These are phyloP conservation scores for Ophiosphaerella narmari DNA, from an alignment of 2,329 filamentous ascomycete species.

Conservation along the genomic window DNA sequence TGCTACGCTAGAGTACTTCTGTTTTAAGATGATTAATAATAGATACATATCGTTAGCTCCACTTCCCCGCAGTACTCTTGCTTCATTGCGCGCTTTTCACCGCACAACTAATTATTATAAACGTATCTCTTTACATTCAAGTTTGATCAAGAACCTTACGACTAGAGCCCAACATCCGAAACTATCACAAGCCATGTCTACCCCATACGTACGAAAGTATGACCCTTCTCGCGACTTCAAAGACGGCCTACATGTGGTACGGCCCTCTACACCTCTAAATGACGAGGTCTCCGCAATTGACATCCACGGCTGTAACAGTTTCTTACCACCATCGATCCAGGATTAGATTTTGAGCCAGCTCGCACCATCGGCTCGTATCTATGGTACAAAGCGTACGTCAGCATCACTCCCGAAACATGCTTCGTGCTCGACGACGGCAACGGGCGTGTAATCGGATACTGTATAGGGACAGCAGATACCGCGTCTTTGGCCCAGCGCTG, in stretches of 20 bases:
- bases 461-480: conserved; percentile 41
- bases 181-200: conserved; percentile 4
- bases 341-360: conserved; percentile 30
- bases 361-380: conserved; percentile 37
- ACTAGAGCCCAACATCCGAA: too few relatives aligned
- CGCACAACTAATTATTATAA: too few relatives aligned
- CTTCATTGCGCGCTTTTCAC: neutral
- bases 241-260: conserved; percentile 22
- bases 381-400: conserved; percentile 42
- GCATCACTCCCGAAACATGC: conserved; percentile 34
- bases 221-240: conserved; percentile 20
- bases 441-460: conserved; percentile 44
- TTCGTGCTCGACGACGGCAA: conserved; percentile 43
- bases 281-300: neutral
- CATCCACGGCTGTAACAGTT: conserved; percentile 17
- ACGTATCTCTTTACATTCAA: too few relatives aligned
- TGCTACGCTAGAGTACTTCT: too few relatives aligned
- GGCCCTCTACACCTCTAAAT: neutral
- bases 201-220: conserved; percentile 23
- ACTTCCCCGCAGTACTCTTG: neutral
- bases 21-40: too few relatives aligned
- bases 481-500: conserved; percentile 30
- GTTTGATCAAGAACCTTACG: too few relatives aligned
- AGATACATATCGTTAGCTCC: neutral
- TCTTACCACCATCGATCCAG: conserved; percentile 26